Evolutionary conservation across 2,329 filamentous ascomycete species (phyloP), one percentile per base, ranked within the genome.

Genomic region (Lecanoromycetidae sp.): DNA sequence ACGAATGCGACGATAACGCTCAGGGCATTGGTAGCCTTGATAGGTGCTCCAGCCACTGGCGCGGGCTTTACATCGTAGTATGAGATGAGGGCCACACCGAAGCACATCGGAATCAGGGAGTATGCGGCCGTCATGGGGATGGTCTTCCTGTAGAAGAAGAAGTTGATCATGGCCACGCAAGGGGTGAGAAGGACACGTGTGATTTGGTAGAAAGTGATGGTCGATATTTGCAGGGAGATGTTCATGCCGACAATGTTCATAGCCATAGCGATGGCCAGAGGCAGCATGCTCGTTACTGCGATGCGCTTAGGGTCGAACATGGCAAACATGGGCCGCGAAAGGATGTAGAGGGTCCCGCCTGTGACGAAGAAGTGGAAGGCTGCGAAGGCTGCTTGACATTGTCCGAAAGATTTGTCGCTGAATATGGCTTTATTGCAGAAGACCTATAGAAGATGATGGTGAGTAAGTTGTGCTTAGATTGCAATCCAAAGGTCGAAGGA

Each of bases 351-450:
- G 8, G 79, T 80, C 3, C 76, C 57, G 62, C 72, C 80, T 22
- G 80, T 84, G 58, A 82, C 67, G 57, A 75, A 67, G 64, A 84
- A 84, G 63, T 84, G 80, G 62, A 82, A 82, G 45, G 75, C 69
- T 40, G 79, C 79, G 57, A 84, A 84, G 29, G 75, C 74, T 42
- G 82, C 71, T 61, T 83, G 79, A 50, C 71, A 73, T 25, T 77
- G 68, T 57, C 76, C 77, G 57, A 80, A 69, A 12, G 70, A 72
- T 13, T 74, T 72, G 52, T 80, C 74, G 20, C 74, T 74, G 65
- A 83, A 83, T 61, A 84, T 80, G 52, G 72, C 73, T 62, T 83
- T 83, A 66, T 83, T 83, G 34, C 76, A 79, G 59, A 82, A 82
- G 57, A 84, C 76, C 77, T 80, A 46, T 13, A 8, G 33, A 10